Conservation (phyloP, 2,329 filamentous ascomycete species). For the Atkinsonella texensis region DNA sequence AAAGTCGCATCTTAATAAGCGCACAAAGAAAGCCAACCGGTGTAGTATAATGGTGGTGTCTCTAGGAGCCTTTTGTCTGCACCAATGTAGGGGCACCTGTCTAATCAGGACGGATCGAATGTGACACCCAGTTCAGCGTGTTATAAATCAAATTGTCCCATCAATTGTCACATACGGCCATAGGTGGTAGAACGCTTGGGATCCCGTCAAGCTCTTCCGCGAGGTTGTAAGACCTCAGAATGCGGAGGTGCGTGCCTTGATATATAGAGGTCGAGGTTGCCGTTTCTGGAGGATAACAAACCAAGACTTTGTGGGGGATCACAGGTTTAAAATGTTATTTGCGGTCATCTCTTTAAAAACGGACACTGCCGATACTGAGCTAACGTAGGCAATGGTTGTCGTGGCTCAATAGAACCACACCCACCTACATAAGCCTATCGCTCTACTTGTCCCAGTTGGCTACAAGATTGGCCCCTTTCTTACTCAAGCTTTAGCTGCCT, state of each 20-base stretch:
- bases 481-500: no score
- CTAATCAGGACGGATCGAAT: no score
- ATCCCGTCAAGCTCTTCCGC: constrained; percentile 3
- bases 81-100: no score
- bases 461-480: no score
- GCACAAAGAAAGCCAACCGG: no score
- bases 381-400: no score
- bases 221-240: neutral
- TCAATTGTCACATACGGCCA: neutral
- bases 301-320: neutral
- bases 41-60: no score
- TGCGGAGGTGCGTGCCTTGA: constrained; percentile 1
- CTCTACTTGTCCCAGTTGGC: no score
- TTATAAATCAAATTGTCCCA: no score
- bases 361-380: neutral
- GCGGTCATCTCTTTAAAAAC: neutral
- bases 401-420: no score
- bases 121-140: neutral
- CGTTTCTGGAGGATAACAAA: neutral
- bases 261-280: neutral
- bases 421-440: neutral
- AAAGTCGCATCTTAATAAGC: no score
- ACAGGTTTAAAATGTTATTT: neutral
- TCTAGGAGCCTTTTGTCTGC: no score
- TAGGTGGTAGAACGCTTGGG: neutral